Conservation (phyloP, 2,329 filamentous ascomycete genomes). For the Aspergillus felis region DNA sequence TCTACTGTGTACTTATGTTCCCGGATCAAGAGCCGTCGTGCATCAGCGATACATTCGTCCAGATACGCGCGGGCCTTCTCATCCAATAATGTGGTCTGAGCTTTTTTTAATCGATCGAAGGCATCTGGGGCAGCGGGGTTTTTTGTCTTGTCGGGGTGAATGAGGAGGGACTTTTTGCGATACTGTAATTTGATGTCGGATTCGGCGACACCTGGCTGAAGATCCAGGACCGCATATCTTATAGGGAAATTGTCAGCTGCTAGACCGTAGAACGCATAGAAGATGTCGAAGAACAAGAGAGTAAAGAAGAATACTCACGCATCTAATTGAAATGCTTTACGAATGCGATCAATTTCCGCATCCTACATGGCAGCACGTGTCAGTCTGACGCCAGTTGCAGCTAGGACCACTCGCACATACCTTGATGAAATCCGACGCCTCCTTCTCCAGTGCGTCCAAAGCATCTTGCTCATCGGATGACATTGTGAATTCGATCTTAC, state of each 20-base stretch:
- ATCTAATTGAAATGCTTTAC: slow-evolving; percentile 80
- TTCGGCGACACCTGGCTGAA: slow-evolving; percentile 91
- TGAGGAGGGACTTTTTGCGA: slow-evolving; percentile 96
- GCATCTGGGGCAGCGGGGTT: slow-evolving; percentile 89
- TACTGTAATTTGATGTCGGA: slow-evolving; percentile 94
- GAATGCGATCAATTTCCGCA: slow-evolving; percentile 90
- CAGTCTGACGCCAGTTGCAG: slow-evolving; percentile 8
- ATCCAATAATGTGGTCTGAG: slow-evolving; percentile 84
- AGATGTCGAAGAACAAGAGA: not conserved
- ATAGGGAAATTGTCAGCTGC: not conserved
- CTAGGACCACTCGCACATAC: slow-evolving; percentile 39
- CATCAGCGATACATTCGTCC: slow-evolving; percentile 94
- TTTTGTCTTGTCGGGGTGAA: slow-evolving; percentile 96
- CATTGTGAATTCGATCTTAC: slow-evolving; percentile 32
- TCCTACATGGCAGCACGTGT: slow-evolving; percentile 54
- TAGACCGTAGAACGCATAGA: not conserved
- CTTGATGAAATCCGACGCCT: slow-evolving; percentile 89
- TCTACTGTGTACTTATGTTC: slow-evolving; percentile 92
- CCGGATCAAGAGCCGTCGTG: slow-evolving; percentile 88
- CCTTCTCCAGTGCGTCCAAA: slow-evolving; percentile 74
- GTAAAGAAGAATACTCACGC: slow-evolving; percentile 46
- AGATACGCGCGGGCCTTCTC: slow-evolving; percentile 84
- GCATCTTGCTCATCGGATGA: slow-evolving; percentile 67
- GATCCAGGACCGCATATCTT: slow-evolving; percentile 88
- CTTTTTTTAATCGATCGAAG: slow-evolving; percentile 94